These are phyloP conservation scores for Citrullus amarus DNA, from an alignment of 306 rosid species.

Conservation along the genomic window DNA sequence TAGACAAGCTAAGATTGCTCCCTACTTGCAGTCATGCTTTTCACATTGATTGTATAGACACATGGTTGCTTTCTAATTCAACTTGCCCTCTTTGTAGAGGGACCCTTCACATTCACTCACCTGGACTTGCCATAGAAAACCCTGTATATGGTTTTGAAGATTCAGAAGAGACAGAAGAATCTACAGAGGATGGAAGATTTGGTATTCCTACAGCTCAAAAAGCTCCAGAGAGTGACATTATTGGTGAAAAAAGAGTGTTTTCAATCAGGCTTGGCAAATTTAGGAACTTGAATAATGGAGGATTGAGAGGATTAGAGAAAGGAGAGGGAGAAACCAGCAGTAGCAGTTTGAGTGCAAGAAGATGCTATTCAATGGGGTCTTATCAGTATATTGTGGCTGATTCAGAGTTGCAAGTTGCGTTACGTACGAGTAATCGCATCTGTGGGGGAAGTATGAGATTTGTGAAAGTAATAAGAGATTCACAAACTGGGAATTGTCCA, in stretches of 20 bases:
- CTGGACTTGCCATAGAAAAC: slow-evolving; percentile 51
- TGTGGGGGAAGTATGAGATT: slow-evolving; percentile 38
- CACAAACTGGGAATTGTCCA: slow-evolving; percentile 29
- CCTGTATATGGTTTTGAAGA: slow-evolving; percentile 44
- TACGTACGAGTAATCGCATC: slow-evolving; percentile 27
- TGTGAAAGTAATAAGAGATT: slow-evolving; percentile 42
- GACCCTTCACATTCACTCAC: slow-evolving; percentile 38
- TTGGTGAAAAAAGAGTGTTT: slow-evolving; percentile 54
- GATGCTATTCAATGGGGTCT: slow-evolving; percentile 95
- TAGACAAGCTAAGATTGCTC: slow-evolving; percentile 67
- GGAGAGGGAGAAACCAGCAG: slow-evolving; percentile 57
- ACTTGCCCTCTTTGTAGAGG: slow-evolving; percentile 97
- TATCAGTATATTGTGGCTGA: slow-evolving; percentile 76
- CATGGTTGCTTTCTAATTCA: slow-evolving; percentile 82
- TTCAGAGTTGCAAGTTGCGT: slow-evolving; percentile 70
- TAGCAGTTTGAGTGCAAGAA: slow-evolving; percentile 58
- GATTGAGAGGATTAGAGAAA: slow-evolving; percentile 11
- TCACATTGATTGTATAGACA: slow-evolving; percentile 75
- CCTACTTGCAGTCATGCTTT: slow-evolving; percentile 91
- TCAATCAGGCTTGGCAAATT: slow-evolving; percentile 82
- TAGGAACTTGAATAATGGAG: slow-evolving; percentile 43
- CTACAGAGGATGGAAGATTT: neutral
- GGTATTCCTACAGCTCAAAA: slow-evolving; percentile 21
- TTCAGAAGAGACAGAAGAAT: neutral
- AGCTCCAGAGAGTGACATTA: slow-evolving; percentile 42